Conservation (phyloP, 2,329 filamentous ascomycete species). For the Xylaria sp. region DNA sequence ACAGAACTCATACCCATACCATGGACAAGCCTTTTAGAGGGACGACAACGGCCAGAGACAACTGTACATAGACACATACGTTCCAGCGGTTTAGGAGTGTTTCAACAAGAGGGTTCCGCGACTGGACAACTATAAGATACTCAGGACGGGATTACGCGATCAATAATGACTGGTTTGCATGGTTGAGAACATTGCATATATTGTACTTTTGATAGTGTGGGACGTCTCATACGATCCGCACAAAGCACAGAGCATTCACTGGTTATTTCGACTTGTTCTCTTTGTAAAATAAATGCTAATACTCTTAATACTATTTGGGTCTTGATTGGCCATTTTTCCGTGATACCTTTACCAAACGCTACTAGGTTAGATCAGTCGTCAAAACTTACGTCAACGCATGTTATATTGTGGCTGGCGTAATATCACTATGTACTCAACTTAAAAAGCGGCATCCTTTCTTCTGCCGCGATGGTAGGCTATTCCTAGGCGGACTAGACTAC, state of each 20-base stretch:
- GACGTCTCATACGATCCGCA: background rate
- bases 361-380: background rate
- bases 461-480: too few relatives aligned
- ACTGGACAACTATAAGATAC: slow-evolving; percentile 4
- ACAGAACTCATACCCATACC: slow-evolving; percentile 45
- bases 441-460: too few relatives aligned
- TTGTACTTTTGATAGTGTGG: background rate
- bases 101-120: slow-evolving; percentile 19
- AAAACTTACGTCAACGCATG: too few relatives aligned
- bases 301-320: too few relatives aligned
- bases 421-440: too few relatives aligned
- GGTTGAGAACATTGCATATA: slow-evolving; percentile 18
- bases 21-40: slow-evolving; percentile 47
- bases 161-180: slow-evolving; percentile 31
- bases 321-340: background rate
- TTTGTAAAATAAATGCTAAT: background rate
- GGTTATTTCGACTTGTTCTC: background rate
- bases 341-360: background rate
- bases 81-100: slow-evolving; percentile 15
- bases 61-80: slow-evolving; percentile 22
- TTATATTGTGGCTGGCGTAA: too few relatives aligned
- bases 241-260: slow-evolving; percentile 15
- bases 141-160: slow-evolving; percentile 32
- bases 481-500: too few relatives aligned
- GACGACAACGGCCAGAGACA: background rate